Base-by-base conservation (phyloP, 768 basidiomycete species). In the Trametes elegans region DNA sequence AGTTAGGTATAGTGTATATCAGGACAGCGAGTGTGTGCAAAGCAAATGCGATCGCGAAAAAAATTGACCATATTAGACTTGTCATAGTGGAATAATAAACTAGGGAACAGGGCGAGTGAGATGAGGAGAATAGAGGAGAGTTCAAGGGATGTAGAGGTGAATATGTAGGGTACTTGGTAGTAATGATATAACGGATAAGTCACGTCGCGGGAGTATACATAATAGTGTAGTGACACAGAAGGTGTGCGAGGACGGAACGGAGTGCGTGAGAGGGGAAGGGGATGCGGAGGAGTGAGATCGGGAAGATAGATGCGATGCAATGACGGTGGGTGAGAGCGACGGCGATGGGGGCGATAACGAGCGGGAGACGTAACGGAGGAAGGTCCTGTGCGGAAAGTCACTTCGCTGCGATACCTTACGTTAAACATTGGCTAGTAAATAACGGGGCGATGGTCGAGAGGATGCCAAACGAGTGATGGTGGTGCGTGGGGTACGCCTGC, bases 151-250 rank as follows among this genome's bases (percentile, higher is more conserved):
- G n/a, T n/a, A n/a, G n/a, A n/a, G n/a, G 45, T 48, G 39, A 29
- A 27, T 38, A 28, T 14, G 56, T 57, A 57, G 23, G 45, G 47
- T 58, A 58, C 39, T 36, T 34, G 32, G 51, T 44, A 38, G 45
- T 58, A 58, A 52, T 48, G 57, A 58, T 43, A 58, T 58, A 58
- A 51, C 21, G 24, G 57, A 58, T 53, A 58, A 58, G 45, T 58
- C 51, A 58, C 21, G 28, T 31, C 44, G 44, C 44, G 44, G 54
- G 47, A 45, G 52, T 48, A 50, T 53, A 58, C 57, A 58, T 58
- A 58, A 53, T 58, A 39, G 31, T 58, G 57, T 35, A 49, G 51
- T 53, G 41, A 58, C 24, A 21, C 40, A 28, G 51, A 27, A 52
- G 34, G 13, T 21, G 50, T 41, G 27, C 57, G 45, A 49, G 34